Base-by-base conservation (phyloP, 1,284 basidiomycete species). In the Sutorius eximius region DNA sequence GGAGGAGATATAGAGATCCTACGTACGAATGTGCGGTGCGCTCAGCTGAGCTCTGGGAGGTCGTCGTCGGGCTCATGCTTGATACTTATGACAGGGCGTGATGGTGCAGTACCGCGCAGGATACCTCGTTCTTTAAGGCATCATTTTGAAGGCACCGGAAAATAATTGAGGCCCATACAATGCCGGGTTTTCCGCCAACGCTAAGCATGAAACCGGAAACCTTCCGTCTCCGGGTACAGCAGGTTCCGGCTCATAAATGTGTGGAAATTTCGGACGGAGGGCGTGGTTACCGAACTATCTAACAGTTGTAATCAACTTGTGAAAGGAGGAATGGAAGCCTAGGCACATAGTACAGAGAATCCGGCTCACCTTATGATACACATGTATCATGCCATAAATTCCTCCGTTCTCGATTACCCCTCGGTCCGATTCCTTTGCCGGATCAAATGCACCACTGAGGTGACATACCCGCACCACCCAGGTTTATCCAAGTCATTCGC, bases 1-100 rank as follows among this genome's bases (percentile, higher is more conserved):
- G 68, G 2, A 68, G 54, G n/a, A 70, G 41, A 43, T 67, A 69
- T 1, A 65, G 29, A 10, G 59, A 51, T 18, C 64, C 62, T 11
- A 45, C 34, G 34, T 63, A 51, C 0, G 64, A 59, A 37, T 59
- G 54, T 13, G 56, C 22, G 0, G 55, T 46, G 33, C 62, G 64
- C 37, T 61, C 55, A 20, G 11, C 45, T 13, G 33, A 6, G 18
- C 9, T 44, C 16, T 45, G 22, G 8, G 34, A 49, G 13, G 30
- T 36, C 16, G 30, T 36, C 15, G 51, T 53, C 29, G 11, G 9
- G 12, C 40, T 52, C 61, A 64, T 61, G 42, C 20, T 13, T 1
- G 24, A 34, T 47, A 27, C 24, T 27, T 27, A 20, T 11, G 7
- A 33, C 2, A 10, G 16, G 15, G 4, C 11, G 20, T 18, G 34